Evolutionary conservation across 2,329 filamentous ascomycete species (phyloP).

Genomic region (Aspergillus flavus): DNA sequence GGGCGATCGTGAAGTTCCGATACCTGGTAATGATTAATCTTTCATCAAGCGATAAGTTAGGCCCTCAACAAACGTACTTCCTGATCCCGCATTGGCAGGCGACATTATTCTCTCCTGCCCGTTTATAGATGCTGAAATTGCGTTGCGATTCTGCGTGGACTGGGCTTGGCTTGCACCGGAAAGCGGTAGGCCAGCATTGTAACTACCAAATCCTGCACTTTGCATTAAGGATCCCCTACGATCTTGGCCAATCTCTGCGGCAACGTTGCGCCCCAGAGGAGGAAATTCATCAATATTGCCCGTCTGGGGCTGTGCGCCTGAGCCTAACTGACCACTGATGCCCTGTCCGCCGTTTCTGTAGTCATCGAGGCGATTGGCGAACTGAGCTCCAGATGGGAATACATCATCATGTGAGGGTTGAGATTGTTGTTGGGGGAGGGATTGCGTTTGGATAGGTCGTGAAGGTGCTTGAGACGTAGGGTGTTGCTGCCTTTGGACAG

Average conservation of each 20-base stretch:
- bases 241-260: conserved; percentile 55
- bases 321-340: conserved; percentile 55
- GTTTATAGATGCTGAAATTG: conserved; percentile 38
- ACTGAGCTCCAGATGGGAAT: conserved; percentile 52
- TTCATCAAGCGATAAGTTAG: conserved; percentile 1
- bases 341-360: conserved; percentile 60
- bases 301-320: conserved; percentile 55
- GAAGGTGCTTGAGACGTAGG: conserved; percentile 47
- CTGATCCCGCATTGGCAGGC: conserved; percentile 32
- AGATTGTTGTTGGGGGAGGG: conserved; percentile 44
- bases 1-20: conserved; percentile 45
- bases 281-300: conserved; percentile 64
- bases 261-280: conserved; percentile 57
- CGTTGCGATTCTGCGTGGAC: conserved; percentile 33
- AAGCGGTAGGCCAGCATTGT: conserved; percentile 44
- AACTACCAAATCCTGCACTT: conserved; percentile 48
- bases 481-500: conserved; percentile 56
- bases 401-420: conserved; percentile 52
- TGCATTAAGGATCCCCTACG: conserved; percentile 55
- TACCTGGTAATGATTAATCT: conserved; percentile 31
- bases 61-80: conserved; percentile 26
- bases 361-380: conserved; percentile 55
- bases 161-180: conserved; percentile 47
- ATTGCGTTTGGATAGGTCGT: conserved; percentile 42
- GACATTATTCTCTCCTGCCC: conserved; percentile 44